phyloP scores from a whole-genome alignment of 441 rosid genomes.

The Dalechampia spathulata region DNA sequence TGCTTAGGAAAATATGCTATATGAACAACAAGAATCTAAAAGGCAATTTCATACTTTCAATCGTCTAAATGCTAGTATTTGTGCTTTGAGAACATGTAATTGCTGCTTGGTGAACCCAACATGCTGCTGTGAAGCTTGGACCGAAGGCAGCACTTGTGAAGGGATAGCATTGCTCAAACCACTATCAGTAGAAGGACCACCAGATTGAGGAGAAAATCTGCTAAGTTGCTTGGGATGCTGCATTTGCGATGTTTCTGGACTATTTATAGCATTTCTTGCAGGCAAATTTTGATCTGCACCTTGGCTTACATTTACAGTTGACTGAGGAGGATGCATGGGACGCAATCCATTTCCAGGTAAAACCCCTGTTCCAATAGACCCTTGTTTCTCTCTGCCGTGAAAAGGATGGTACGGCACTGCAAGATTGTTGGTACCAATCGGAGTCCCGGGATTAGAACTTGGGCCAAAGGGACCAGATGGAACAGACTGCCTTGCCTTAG shows the following conservation, averaged over 20 bases:
- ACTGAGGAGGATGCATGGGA: constrained; percentile 64
- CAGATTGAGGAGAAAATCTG: constrained; percentile 50
- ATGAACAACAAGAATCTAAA: constrained; percentile 4
- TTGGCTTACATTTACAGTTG: constrained; percentile 45
- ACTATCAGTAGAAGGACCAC: constrained; percentile 47
- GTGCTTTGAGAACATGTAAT: constrained; percentile 97
- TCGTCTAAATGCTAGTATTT: constrained; percentile 95
- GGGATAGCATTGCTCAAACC: constrained; percentile 32
- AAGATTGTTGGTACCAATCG: constrained; percentile 35
- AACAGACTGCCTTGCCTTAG: constrained; percentile 50
- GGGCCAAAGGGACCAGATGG: constrained; percentile 47
- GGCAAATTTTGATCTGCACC: constrained; percentile 50
- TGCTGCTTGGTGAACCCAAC: constrained; percentile 89
- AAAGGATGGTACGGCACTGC: constrained; percentile 52
- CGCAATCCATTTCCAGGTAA: constrained; percentile 63
- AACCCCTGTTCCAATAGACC: constrained; percentile 48
- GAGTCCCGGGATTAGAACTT: constrained; percentile 51
- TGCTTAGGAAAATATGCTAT: background rate
- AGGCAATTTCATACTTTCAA: constrained; percentile 56
- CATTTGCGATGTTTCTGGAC: constrained; percentile 52
- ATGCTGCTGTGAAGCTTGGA: constrained; percentile 50
- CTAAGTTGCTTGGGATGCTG: constrained; percentile 65
- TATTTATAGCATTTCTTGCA: constrained; percentile 37
- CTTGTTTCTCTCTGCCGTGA: constrained; percentile 69
- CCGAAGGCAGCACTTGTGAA: constrained; percentile 48